These are phyloP conservation scores for Rubroboletus satanas DNA, from an alignment of 768 basidiomycete genomes.

Conservation along the genomic window DNA sequence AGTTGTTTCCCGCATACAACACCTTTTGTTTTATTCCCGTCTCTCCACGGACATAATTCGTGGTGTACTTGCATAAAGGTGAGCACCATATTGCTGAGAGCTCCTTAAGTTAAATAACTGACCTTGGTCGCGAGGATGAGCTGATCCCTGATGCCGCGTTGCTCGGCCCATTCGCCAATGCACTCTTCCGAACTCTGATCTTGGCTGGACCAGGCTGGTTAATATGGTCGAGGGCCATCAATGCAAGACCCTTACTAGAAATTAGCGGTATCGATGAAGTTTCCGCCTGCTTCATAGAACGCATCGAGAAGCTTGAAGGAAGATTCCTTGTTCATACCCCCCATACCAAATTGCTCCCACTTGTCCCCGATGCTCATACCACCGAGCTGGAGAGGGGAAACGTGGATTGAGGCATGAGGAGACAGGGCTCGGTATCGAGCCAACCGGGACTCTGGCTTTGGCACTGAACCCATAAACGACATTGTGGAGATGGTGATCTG, in stretches of 20 bases:
- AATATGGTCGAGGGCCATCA: not conserved
- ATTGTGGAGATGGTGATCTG: not conserved
- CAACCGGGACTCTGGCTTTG: slow-evolving; percentile 27
- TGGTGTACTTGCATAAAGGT: slow-evolving; percentile 10
- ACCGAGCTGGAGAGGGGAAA: not conserved
- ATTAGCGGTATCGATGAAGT: not conserved
- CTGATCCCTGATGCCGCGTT: not conserved
- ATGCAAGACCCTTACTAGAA: not conserved
- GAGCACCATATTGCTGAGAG: slow-evolving; percentile 3
- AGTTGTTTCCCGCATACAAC: not conserved
- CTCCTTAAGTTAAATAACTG: too few relatives aligned
- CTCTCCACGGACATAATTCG: slow-evolving; percentile 14
- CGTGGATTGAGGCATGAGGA: not conserved
- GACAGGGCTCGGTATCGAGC: slow-evolving; percentile 29
- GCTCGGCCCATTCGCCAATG: not conserved
- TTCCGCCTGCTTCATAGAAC: not conserved
- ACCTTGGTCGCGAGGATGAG: not conserved
- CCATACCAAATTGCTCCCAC: not conserved
- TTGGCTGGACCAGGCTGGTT: not conserved
- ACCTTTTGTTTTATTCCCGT: slow-evolving; percentile 10
- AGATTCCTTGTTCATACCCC: not conserved
- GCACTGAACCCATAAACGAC: slow-evolving; percentile 6
- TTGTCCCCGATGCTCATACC: not conserved
- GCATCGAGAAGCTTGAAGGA: not conserved
- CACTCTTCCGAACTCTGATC: not conserved